Base-by-base conservation (phyloP, 2,329 filamentous ascomycete genomes). In the Xylaria sp. region DNA sequence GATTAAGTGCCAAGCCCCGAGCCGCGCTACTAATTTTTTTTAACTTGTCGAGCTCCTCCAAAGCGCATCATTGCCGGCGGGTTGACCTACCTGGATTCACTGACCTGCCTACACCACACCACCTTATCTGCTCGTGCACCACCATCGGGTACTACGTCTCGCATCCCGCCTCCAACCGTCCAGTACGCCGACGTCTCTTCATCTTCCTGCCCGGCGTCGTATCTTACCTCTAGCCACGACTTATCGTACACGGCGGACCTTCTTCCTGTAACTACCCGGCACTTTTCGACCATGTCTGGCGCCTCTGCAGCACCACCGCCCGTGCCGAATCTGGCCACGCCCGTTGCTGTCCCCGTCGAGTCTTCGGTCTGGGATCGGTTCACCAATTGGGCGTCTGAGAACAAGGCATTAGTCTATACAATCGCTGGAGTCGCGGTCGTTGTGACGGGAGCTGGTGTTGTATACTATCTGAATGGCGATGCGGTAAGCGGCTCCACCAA, bases 381-480 rank as follows among this genome's bases (percentile, higher is more conserved):
- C 82, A 92, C 94, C 74, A 91, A 86, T 78, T 99, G 96, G 95
- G 94, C 92, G 15, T 93, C 94, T 2, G 95, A 98, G 80, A 94
- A 99, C 84, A 98, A 98, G 85, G 92, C 93, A 57, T 88, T 95
- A 64, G 94, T 97, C 72, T 99, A 98, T 83, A 98, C 96, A 74
- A 93, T 98, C 82, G 96, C 95, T 65, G 96, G 96, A 78, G 92
- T 97, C 69, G 95, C 95, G 63, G 88, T 97, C 57, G 94, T 98
- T 52, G 92, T 97, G 66, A 96, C 94, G 15, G 93, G 93, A 70
- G 95, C 94, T 41, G 95, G 96, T 75, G 93, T 93, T 52, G 91
- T 97, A 78, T 99, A 98, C 86, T 98, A 98, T 82, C 86, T 97
- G 74, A 92, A 84, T 72, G 84, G 81, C 71, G 85, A 87, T 75